phyloP scores from a whole-genome alignment of 2,329 filamentous ascomycete genomes.

The Incumbomyces lentus region DNA sequence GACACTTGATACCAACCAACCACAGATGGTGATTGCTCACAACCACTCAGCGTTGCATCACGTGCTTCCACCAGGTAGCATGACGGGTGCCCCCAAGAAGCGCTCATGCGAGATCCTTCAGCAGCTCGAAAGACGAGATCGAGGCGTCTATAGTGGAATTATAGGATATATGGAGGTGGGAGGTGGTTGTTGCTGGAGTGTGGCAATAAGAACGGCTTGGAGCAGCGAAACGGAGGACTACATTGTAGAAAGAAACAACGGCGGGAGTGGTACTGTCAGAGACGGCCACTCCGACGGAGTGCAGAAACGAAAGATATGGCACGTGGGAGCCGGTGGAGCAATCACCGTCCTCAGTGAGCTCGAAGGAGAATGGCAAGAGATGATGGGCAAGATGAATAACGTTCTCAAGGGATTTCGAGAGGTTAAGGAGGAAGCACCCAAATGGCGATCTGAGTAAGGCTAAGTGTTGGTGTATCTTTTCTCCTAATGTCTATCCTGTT shows the following conservation, averaged over 20 bases:
- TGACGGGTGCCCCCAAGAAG: slow-evolving; percentile 95
- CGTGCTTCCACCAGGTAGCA: slow-evolving; percentile 78
- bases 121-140: slow-evolving; percentile 51
- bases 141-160: slow-evolving; percentile 78
- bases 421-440: neutral
- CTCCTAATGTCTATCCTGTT: too few relatives aligned
- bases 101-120: slow-evolving; percentile 75
- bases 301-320: slow-evolving; percentile 46
- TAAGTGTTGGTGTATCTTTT: too few relatives aligned
- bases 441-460: neutral
- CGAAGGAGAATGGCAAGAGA: slow-evolving; percentile 78
- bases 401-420: slow-evolving; percentile 32
- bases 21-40: slow-evolving; percentile 24
- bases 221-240: slow-evolving; percentile 22
- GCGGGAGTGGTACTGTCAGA: slow-evolving; percentile 4
- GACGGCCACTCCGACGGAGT: slow-evolving; percentile 11
- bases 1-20: slow-evolving; percentile 17
- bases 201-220: slow-evolving; percentile 77
- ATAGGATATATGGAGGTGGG: slow-evolving; percentile 82
- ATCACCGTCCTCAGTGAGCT: slow-evolving; percentile 75
- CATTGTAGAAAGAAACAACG: slow-evolving; percentile 15
- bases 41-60: slow-evolving; percentile 67
- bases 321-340: slow-evolving; percentile 79
- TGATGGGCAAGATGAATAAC: slow-evolving; percentile 60
- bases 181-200: slow-evolving; percentile 80